Evolutionary conservation across 2,329 filamentous ascomycete species (phyloP).

Genomic region (Hymenoscyphus occultus): DNA sequence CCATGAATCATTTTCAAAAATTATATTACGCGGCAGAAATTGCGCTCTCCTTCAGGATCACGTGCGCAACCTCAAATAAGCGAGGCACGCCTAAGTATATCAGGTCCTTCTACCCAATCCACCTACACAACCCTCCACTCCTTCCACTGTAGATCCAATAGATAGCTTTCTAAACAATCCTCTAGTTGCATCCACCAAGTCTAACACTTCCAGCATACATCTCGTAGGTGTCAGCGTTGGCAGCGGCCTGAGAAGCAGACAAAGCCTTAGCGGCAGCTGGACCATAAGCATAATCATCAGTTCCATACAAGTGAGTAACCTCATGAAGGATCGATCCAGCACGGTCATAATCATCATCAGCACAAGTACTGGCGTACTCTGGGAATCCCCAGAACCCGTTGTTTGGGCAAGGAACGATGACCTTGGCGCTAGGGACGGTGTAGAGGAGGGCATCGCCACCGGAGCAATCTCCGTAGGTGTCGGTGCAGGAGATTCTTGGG

Average conservation of each 20-base stretch:
- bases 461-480: slow-evolving; percentile 25
- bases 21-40: too few species aligned
- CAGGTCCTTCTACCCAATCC: too few species aligned
- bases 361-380: slow-evolving; percentile 22
- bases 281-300: slow-evolving; percentile 29
- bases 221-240: slow-evolving; percentile 31
- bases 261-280: slow-evolving; percentile 22
- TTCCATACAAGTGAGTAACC: slow-evolving; percentile 29
- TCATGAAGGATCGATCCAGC: slow-evolving; percentile 28
- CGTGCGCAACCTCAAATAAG: too few species aligned
- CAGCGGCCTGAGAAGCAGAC: slow-evolving; percentile 22
- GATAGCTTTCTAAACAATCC: neutral
- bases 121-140: neutral
- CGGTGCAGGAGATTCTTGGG: slow-evolving; percentile 26
- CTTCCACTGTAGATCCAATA: neutral
- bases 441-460: slow-evolving; percentile 27
- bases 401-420: slow-evolving; percentile 27
- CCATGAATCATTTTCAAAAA: too few species aligned
- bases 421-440: slow-evolving; percentile 25
- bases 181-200: slow-evolving; percentile 22
- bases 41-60: too few species aligned
- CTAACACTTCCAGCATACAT: slow-evolving; percentile 30
- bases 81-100: too few species aligned
- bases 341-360: slow-evolving; percentile 27
- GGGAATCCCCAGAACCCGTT: slow-evolving; percentile 29